These are phyloP conservation scores for Phalaenopsis aphrodite DNA, from an alignment of 106 monocot genomes.

Conservation along the genomic window DNA sequence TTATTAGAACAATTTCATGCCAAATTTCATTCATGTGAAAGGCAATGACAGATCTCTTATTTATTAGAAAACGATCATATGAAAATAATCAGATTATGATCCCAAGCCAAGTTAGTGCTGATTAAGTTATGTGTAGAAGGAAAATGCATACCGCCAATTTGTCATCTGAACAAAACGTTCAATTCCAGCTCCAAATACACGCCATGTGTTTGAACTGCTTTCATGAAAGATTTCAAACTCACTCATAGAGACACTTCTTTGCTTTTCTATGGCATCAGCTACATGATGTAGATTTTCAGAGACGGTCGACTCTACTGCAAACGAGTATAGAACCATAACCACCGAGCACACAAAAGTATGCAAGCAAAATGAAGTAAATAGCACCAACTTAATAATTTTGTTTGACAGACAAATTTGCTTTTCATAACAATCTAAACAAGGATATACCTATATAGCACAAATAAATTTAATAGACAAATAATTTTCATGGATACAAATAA, in stretches of 20 bases:
- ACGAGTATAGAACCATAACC: not conserved
- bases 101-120: not conserved
- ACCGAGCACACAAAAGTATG: not conserved
- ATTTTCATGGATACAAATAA: not conserved
- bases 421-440: not conserved
- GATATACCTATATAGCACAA: not conserved
- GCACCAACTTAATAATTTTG: not conserved
- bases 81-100: not conserved
- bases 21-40: not conserved
- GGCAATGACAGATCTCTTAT: not conserved
- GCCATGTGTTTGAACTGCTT: slow-evolving; percentile 55
- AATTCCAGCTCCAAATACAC: slow-evolving; percentile 83
- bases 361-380: not conserved
- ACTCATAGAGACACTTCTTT: slow-evolving; percentile 67
- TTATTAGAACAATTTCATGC: not conserved
- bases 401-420: not conserved
- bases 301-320: slow-evolving; percentile 25
- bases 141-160: slow-evolving; percentile 76
- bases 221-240: slow-evolving; percentile 88
- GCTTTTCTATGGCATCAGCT: slow-evolving; percentile 69
- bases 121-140: not conserved
- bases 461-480: not conserved
- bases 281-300: slow-evolving; percentile 77
- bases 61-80: not conserved
- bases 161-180: slow-evolving; percentile 99